Evolutionary conservation across 176 grass and related monocot species (phyloP).

Genomic region (Eleusine coracana): DNA sequence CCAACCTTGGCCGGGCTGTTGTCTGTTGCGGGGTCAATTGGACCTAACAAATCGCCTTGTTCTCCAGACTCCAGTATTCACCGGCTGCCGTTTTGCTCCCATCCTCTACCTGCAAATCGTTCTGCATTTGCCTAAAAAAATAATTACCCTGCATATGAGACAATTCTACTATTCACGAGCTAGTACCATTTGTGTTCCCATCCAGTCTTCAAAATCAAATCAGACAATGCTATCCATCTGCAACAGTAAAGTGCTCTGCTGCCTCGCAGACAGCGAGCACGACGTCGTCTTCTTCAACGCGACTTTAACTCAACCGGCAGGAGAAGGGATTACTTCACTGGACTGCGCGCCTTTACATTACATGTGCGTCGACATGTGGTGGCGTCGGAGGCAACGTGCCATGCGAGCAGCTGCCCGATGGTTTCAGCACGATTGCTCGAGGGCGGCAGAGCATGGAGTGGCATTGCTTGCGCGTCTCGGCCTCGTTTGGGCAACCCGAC

Average conservation of each 20-base stretch:
- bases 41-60: neutral
- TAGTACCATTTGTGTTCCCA: neutral
- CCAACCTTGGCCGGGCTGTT: neutral
- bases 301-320: neutral
- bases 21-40: neutral
- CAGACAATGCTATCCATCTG: neutral
- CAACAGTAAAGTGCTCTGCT: neutral
- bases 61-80: too few relatives aligned
- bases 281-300: neutral
- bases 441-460: neutral
- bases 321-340: neutral
- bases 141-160: neutral
- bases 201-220: neutral
- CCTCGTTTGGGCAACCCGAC: conserved; percentile 25
- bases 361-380: conserved; percentile 14
- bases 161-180: neutral
- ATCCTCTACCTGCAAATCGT: neutral
- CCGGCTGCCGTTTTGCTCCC: neutral
- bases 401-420: neutral
- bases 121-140: neutral
- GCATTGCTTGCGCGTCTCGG: neutral
- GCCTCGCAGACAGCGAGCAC: neutral
- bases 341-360: neutral
- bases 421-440: neutral
- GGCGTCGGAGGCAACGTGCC: conserved; percentile 17